phyloP scores from a whole-genome alignment of 208 protist species.

The Leishmania lainsoni region DNA sequence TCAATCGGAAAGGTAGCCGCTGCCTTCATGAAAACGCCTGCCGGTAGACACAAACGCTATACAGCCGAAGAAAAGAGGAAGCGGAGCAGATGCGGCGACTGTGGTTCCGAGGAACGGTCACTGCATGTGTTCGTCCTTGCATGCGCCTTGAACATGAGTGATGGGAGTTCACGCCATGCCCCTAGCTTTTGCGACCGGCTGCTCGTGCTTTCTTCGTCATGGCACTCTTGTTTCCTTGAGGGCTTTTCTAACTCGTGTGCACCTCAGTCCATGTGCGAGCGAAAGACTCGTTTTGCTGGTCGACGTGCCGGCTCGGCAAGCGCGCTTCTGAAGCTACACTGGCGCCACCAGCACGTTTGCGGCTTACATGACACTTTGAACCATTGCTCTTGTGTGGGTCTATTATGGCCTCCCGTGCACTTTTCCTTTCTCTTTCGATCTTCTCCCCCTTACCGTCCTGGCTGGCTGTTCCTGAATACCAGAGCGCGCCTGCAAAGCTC shows the following conservation, averaged over 20 bases:
- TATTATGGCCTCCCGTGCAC: neutral
- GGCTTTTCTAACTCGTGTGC: neutral
- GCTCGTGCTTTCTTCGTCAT: neutral
- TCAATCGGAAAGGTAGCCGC: neutral
- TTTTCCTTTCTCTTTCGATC: neutral
- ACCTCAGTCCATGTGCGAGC: neutral
- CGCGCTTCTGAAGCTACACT: neutral
- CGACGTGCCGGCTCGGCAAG: neutral
- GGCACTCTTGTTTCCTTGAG: neutral
- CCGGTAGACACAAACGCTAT: neutral
- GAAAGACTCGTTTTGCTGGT: neutral
- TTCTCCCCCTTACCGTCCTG: neutral
- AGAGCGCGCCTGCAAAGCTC: neutral
- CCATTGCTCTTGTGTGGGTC: neutral
- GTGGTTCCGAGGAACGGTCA: neutral
- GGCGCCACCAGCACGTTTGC: neutral
- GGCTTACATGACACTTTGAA: neutral
- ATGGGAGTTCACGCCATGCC: neutral
- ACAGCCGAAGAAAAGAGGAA: neutral
- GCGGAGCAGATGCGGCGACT: too few species aligned
- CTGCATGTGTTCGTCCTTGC: neutral
- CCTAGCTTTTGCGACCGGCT: neutral
- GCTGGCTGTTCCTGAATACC: neutral
- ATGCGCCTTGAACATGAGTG: neutral
- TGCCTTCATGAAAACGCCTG: neutral